Evolutionary conservation across 306 rosid genomes (phyloP).

Genomic region (Sicyos baderoa): DNA sequence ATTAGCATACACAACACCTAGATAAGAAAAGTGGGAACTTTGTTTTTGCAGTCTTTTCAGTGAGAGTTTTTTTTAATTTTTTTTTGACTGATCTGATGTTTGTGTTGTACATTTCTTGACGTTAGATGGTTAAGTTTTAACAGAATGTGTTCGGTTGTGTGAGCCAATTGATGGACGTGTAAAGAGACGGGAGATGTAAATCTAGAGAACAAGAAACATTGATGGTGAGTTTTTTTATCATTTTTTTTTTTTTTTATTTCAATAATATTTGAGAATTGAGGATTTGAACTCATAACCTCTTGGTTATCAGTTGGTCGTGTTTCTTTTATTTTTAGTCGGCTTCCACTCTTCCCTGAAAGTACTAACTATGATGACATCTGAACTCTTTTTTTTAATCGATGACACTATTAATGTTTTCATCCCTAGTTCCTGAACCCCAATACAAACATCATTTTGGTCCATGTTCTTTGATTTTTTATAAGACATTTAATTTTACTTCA

Average conservation of each 20-base stretch:
- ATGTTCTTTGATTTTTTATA: too few relatives aligned
- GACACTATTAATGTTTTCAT: not conserved
- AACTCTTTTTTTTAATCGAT: not conserved
- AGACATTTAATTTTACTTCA: too few relatives aligned
- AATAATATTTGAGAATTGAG: too few relatives aligned
- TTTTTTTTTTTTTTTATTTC: too few relatives aligned
- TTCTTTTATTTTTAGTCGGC: not conserved
- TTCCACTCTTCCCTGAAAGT: not conserved
- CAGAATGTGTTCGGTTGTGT: not conserved
- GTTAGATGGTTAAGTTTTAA: constrained; percentile 9
- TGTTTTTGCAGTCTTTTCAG: constrained; percentile 1
- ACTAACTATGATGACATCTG: not conserved
- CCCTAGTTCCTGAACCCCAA: not conserved
- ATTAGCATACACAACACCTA: not conserved
- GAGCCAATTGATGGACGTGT: not conserved
- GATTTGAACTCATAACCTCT: too few relatives aligned
- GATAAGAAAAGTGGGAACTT: constrained; percentile 10
- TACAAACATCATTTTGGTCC: too few relatives aligned
- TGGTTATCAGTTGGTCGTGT: too few relatives aligned
- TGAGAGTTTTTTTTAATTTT: constrained; percentile 9
- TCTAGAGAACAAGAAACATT: not conserved
- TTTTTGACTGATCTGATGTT: constrained; percentile 3
- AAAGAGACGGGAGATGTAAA: not conserved
- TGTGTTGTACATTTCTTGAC: constrained; percentile 17
- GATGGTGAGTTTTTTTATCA: not conserved